These are phyloP conservation scores for Toxicodendron radicans DNA, from an alignment of 345 rosid species.

Conservation along the genomic window DNA sequence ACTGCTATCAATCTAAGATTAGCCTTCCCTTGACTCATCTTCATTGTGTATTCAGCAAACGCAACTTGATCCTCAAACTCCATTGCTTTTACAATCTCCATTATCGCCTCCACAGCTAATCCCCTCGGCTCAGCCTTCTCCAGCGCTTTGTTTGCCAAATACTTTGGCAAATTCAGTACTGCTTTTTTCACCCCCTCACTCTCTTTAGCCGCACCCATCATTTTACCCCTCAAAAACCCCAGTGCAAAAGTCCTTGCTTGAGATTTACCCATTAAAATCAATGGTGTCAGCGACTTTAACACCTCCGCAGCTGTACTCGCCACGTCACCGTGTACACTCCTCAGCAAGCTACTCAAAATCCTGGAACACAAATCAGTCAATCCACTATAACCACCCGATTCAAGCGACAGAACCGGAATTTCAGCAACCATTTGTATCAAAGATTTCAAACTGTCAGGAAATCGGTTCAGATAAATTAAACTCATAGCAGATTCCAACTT, in stretches of 20 bases:
- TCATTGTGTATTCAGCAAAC: conserved; percentile 56
- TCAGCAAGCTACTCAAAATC: conserved; percentile 51
- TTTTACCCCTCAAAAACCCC: conserved; percentile 46
- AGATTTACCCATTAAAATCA: conserved; percentile 60
- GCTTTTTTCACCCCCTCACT: conserved; percentile 54
- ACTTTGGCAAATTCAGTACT: conserved; percentile 60
- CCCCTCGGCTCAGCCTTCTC: conserved; percentile 91
- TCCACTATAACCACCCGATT: conserved; percentile 34
- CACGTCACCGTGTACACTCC: conserved; percentile 65
- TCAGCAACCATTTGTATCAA: conserved; percentile 67
- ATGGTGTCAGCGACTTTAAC: conserved; percentile 60
- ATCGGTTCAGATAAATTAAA: conserved; percentile 73
- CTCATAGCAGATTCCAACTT: conserved; percentile 50
- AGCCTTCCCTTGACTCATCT: conserved; percentile 71
- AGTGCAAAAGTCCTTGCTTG: conserved; percentile 69
- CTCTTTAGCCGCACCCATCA: conserved; percentile 38
- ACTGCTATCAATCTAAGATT: conserved; percentile 74
- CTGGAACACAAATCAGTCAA: conserved; percentile 53
- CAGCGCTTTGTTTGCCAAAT: conserved; percentile 72
- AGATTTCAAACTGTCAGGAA: conserved; percentile 77
- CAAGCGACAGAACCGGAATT: conserved; percentile 51
- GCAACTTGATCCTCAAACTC: conserved; percentile 50
- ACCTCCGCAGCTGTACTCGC: conserved; percentile 64
- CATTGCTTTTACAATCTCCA: conserved; percentile 67
- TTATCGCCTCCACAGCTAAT: conserved; percentile 71